These are phyloP conservation scores for Podaxis sp. DNA, from an alignment of 768 basidiomycete genomes.

Conservation along the genomic window DNA sequence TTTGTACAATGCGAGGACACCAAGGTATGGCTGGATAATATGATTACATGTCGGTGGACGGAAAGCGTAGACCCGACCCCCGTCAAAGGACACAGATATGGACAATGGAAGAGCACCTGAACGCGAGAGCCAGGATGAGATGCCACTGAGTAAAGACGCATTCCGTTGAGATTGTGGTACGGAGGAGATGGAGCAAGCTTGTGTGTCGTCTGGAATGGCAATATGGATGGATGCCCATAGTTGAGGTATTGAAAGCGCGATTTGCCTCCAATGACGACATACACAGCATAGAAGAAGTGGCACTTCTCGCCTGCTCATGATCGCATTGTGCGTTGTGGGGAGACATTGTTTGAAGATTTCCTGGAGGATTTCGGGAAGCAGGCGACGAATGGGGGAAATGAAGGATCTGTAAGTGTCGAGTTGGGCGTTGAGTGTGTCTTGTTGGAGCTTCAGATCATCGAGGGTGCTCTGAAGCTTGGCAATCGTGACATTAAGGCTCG, in stretches of 20 bases:
- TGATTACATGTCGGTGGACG: not conserved
- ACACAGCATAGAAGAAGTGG: constrained; percentile 21
- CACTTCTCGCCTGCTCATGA: constrained; percentile 15
- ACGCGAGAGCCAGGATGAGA: constrained; percentile 2
- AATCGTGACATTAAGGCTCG: not conserved
- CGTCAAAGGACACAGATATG: not conserved
- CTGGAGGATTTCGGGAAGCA: constrained; percentile 22
- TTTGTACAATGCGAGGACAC: not conserved
- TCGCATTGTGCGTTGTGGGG: constrained; percentile 14
- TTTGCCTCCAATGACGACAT: constrained; percentile 21
- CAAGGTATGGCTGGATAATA: not conserved
- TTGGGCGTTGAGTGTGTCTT: not conserved
- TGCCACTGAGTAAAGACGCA: not conserved
- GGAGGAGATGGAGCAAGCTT: not conserved
- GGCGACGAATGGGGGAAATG: constrained; percentile 16
- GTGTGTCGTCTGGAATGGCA: constrained; percentile 7
- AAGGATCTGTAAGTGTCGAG: not conserved
- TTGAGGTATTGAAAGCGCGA: constrained; percentile 16
- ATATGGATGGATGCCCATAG: constrained; percentile 23
- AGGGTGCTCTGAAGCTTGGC: not conserved
- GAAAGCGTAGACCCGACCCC: not conserved
- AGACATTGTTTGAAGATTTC: constrained; percentile 23
- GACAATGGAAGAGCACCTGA: not conserved
- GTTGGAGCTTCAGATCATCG: not conserved
- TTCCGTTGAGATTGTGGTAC: too few relatives aligned